These are phyloP conservation scores for Clitopilus hobsonii DNA, from an alignment of 768 basidiomycete species.

Conservation along the genomic window DNA sequence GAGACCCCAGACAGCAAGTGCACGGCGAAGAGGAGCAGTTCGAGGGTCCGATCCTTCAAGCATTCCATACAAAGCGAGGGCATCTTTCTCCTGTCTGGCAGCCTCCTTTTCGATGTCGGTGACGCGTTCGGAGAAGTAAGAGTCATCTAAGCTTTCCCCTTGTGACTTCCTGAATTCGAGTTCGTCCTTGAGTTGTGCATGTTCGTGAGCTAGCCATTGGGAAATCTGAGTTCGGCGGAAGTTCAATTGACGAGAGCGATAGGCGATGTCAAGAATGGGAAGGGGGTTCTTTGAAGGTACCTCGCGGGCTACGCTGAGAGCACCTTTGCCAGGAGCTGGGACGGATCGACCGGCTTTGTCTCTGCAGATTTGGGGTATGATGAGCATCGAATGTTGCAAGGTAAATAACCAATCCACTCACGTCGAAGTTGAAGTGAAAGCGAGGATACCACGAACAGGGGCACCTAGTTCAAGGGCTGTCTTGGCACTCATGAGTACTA, in stretches of 20 bases:
- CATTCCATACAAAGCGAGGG: slow-evolving; percentile 93
- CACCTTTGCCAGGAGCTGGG: slow-evolving; percentile 94
- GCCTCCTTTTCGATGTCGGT: slow-evolving; percentile 90
- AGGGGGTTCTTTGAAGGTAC: slow-evolving; percentile 73
- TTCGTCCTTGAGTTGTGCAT: slow-evolving; percentile 79
- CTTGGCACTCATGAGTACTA: slow-evolving; percentile 95
- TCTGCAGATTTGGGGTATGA: slow-evolving; percentile 34
- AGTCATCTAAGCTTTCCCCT: slow-evolving; percentile 49
- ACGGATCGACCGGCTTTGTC: slow-evolving; percentile 99
- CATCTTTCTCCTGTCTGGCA: slow-evolving; percentile 86
- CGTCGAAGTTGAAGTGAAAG: slow-evolving; percentile 96
- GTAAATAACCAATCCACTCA: slow-evolving; percentile 32
- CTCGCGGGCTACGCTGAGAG: slow-evolving; percentile 85
- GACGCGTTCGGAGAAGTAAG: slow-evolving; percentile 72
- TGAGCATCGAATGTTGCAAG: slow-evolving; percentile 3
- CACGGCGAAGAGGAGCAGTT: slow-evolving; percentile 89
- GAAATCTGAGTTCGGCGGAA: slow-evolving; percentile 96
- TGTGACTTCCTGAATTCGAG: slow-evolving; percentile 53
- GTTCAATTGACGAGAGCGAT: slow-evolving; percentile 88
- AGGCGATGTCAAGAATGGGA: slow-evolving; percentile 77
- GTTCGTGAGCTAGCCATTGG: slow-evolving; percentile 91
- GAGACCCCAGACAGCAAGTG: slow-evolving; percentile 95
- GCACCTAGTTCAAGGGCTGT: slow-evolving; percentile 93
- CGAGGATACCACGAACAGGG: slow-evolving; percentile 90
- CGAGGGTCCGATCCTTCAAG: slow-evolving; percentile 81